A percentile compares a stretch with the other conserved stretches of the same genome.
phyloP scores from a whole-genome alignment of 31 red algal genomes.

The Odonthalia washingtoniensis region DNA sequence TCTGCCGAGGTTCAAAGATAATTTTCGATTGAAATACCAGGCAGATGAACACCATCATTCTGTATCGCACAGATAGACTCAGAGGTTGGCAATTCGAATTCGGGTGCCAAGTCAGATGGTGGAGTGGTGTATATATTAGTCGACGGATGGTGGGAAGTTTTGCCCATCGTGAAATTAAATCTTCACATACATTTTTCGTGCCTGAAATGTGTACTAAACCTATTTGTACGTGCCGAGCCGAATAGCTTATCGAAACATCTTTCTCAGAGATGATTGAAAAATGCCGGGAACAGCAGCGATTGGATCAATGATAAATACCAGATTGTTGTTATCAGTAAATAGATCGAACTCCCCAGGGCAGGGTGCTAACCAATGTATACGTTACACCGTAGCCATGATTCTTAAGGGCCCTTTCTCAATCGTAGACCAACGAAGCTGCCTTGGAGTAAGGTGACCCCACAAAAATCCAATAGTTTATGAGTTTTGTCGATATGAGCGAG shows the following conservation, averaged over 20 bases:
- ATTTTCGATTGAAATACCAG: too few relatives aligned
- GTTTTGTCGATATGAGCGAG: neutral
- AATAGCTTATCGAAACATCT: constrained; percentile 27
- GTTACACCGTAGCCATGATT: neutral
- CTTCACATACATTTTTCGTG: neutral
- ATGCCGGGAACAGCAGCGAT: neutral
- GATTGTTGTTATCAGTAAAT: constrained; percentile 42
- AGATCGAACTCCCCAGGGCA: neutral
- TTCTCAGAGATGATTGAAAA: neutral
- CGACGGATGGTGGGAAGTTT: neutral
- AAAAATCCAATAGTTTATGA: constrained; percentile 34
- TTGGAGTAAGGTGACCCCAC: neutral
- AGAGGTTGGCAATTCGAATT: neutral
- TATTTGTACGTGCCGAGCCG: constrained; percentile 10
- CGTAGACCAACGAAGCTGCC: neutral
- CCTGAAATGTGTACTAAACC: constrained; percentile 16
- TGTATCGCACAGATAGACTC: too few relatives aligned
- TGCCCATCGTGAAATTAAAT: constrained; percentile 25
- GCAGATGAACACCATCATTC: too few relatives aligned
- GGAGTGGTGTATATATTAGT: neutral
- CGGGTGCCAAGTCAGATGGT: neutral
- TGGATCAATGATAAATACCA: too few relatives aligned
- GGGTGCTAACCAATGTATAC: neutral
- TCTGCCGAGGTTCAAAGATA: too few relatives aligned
- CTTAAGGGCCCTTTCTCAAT: neutral